Conservation (phyloP, 306 rosid species). For the Notholithocarpus densiflorus region DNA sequence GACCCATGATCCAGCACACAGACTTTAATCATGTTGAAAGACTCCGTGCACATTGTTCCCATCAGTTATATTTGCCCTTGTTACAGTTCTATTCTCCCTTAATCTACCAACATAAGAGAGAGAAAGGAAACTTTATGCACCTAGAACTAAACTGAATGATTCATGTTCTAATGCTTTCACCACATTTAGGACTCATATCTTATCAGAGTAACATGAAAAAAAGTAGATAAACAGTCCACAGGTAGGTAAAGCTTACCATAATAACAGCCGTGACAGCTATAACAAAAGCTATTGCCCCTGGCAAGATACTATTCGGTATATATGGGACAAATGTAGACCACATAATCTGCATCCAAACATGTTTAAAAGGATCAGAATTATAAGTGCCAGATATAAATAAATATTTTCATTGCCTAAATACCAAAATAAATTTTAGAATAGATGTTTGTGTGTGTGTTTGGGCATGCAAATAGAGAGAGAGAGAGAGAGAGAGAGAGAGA, state of each 20-base stretch:
- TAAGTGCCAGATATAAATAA: not conserved
- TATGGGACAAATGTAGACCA: conserved; percentile 99
- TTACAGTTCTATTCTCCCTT: not conserved
- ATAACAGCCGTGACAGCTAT: conserved; percentile 53
- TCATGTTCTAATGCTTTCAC: not conserved
- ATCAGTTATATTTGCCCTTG: not conserved
- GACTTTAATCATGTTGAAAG: not conserved
- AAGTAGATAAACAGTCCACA: not conserved
- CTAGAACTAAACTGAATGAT: not conserved
- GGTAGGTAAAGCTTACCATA: conserved; percentile 36
- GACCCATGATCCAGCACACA: not conserved
- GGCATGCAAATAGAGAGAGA: not conserved
- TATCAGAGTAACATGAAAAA: not conserved
- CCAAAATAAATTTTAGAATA: not conserved
- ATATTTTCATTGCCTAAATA: not conserved
- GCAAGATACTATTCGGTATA: conserved; percentile 77
- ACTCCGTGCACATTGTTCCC: not conserved
- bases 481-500: conserved; percentile 18
- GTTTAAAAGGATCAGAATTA: conserved; percentile 15
- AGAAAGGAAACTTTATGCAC: not conserved
- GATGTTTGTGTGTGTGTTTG: not conserved
- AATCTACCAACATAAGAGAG: not conserved
- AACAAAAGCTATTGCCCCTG: conserved; percentile 62
- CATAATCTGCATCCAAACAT: conserved; percentile 63
- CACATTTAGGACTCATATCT: not conserved